Evolutionary conservation across 2,329 filamentous ascomycete species (phyloP), one percentile per base, ranked within the genome.

Genomic region (Pezicula rhizophila): DNA sequence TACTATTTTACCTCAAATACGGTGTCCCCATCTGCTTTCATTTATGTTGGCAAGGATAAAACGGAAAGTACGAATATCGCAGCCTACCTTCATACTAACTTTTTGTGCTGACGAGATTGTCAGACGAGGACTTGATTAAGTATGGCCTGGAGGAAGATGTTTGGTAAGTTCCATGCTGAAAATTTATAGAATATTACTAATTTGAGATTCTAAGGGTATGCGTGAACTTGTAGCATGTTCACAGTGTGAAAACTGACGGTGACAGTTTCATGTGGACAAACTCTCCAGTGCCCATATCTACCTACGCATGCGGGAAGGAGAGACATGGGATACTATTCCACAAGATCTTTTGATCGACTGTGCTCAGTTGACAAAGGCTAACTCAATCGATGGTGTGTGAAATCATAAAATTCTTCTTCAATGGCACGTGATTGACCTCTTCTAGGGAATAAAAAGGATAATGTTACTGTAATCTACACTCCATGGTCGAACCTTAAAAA

Each of bases 31-130:
- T 67, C 89, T 28, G 92, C 89, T 38, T 91, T 85, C 66, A 83
- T 99, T 64, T 99, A 99, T 67, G 89, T 96, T 51, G 93, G 93
- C 69, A 99, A 97, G 70, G 93, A 99, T 76, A 99, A 99, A 73
- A 91, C 93, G 60, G 93, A 99, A 75, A 99, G 93, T 96, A 76
- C 52, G 55, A 47, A 49, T 49, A 23, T 37, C 34, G 15, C 17
- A 18, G 17, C 1, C 11, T 23, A 44, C 23, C 46, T 25, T 31
- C 37, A 41, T 43, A 23, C 48, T 35, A 47, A 46, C 43, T 37
- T 20, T 20, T 43, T 51, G 44, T 47, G 42, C 37, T 51, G 41
- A 48, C 42, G 31, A 51, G 34, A 23, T 41, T 8, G 40, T 55
- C 66, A 99, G 93, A 97, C 73, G 93, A 99, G 77, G 90, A 96